Conservation (phyloP, 1,139 yeast species). For the Sugiyamaella paludigena region DNA sequence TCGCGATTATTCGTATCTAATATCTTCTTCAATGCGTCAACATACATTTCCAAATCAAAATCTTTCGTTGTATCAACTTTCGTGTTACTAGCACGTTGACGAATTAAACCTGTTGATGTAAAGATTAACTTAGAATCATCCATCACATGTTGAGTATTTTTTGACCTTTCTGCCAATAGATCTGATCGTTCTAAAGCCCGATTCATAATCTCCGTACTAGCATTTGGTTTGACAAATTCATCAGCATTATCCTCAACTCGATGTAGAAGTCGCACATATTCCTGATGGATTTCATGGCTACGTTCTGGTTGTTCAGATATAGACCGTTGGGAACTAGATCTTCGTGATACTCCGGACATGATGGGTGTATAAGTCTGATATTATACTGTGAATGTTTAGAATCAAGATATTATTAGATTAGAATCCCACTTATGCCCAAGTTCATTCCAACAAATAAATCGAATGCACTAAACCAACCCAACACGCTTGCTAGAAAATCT, state of each 20-base stretch:
- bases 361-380: too few relatives aligned
- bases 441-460: too few relatives aligned
- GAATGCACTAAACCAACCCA: too few relatives aligned
- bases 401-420: too few relatives aligned
- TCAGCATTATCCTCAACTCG: slow-evolving; percentile 9
- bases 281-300: slow-evolving; percentile 5
- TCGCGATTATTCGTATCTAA: background rate
- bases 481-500: too few relatives aligned
- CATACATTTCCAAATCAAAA: slow-evolving; percentile 17
- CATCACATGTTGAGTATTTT: slow-evolving; percentile 9
- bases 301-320: too few relatives aligned
- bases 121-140: slow-evolving; percentile 13
- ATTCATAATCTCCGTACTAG: background rate
- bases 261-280: slow-evolving; percentile 9
- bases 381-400: too few relatives aligned
- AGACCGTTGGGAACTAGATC: too few relatives aligned
- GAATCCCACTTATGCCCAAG: too few relatives aligned
- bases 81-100: slow-evolving; percentile 13
- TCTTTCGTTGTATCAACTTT: slow-evolving; percentile 13
- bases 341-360: too few relatives aligned
- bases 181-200: slow-evolving; percentile 1
- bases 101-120: slow-evolving; percentile 12
- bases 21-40: slow-evolving; percentile 12
- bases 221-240: slow-evolving; percentile 7
- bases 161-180: slow-evolving; percentile 3